phyloP scores from a whole-genome alignment of 306 rosid genomes.

The Fragaria ananassa region DNA sequence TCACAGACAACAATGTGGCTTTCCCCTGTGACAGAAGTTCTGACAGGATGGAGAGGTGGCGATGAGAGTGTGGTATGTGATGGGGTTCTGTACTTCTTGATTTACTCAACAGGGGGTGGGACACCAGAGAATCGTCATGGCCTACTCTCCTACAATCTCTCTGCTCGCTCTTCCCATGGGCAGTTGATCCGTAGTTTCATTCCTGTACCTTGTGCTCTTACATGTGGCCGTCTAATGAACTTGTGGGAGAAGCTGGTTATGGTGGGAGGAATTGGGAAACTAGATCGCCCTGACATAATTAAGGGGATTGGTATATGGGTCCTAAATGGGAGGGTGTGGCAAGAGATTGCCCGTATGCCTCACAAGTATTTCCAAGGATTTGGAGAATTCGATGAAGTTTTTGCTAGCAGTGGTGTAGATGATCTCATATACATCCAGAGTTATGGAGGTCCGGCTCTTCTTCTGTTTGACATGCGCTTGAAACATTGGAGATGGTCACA shows the following conservation, averaged over 20 bases:
- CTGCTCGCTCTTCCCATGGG: conserved; percentile 40
- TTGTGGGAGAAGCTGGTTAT: conserved; percentile 85
- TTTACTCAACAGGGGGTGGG: conserved; percentile 70
- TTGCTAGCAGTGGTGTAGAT: conserved; percentile 81
- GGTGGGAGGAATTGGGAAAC: conserved; percentile 96
- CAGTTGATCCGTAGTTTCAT: conserved; percentile 61
- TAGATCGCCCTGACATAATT: conserved; percentile 72
- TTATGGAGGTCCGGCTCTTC: conserved; percentile 90
- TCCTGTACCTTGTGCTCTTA: conserved; percentile 73
- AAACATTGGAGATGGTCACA: conserved; percentile 94
- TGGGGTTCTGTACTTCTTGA: conserved; percentile 72
- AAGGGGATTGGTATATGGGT: conserved; percentile 97
- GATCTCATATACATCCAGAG: conserved; percentile 85
- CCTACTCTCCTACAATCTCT: conserved; percentile 55
- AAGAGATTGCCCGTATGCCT: conserved; percentile 80
- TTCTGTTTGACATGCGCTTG: conserved; percentile 59
- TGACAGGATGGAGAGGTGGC: conserved; percentile 95
- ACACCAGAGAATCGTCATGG: conserved; percentile 65
- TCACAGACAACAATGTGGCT: conserved; percentile 60
- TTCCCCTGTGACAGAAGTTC: conserved; percentile 61
- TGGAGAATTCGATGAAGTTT: conserved; percentile 93
- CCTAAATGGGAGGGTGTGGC: conserved; percentile 70
- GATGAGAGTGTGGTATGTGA: conserved; percentile 86
- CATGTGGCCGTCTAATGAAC: conserved; percentile 94
- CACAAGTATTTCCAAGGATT: conserved; percentile 92